A percentile compares a stretch with the other conserved stretches of the same genome.
Evolutionary conservation across 306 rosid species (phyloP).

Genomic region (Cyamopsis tetragonoloba): DNA sequence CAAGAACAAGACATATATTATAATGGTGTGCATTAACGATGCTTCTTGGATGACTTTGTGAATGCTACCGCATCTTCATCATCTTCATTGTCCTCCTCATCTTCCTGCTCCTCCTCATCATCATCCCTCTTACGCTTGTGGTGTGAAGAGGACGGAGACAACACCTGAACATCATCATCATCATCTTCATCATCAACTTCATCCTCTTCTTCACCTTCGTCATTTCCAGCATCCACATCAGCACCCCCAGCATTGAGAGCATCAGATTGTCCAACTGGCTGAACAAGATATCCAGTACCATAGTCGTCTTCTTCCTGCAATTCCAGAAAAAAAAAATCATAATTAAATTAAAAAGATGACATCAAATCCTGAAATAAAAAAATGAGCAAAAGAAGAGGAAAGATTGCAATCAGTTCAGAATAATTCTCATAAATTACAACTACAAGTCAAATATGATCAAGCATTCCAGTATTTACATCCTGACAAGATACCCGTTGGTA

Average conservation of each 20-base stretch:
- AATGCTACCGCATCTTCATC: constrained; percentile 50
- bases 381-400: not conserved
- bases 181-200: constrained; percentile 66
- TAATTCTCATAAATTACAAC: not conserved
- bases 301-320: constrained; percentile 83
- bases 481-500: not conserved
- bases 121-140: constrained; percentile 77
- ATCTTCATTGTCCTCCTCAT: constrained; percentile 33
- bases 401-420: not conserved
- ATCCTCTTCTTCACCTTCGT: constrained; percentile 49
- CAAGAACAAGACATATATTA: constrained; percentile 33
- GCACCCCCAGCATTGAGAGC: constrained; percentile 45
- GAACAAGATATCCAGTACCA: constrained; percentile 79
- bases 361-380: not conserved
- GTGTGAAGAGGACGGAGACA: constrained; percentile 55
- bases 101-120: constrained; percentile 21
- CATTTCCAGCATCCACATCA: constrained; percentile 50
- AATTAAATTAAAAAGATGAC: not conserved
- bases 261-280: constrained; percentile 67
- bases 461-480: not conserved
- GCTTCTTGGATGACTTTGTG: constrained; percentile 69
- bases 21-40: constrained; percentile 35
- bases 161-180: constrained; percentile 51
- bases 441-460: not conserved
- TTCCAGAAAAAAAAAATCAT: not conserved